These are phyloP conservation scores for Babesia caballi DNA, from an alignment of 169 alveolate genomes.

Conservation along the genomic window DNA sequence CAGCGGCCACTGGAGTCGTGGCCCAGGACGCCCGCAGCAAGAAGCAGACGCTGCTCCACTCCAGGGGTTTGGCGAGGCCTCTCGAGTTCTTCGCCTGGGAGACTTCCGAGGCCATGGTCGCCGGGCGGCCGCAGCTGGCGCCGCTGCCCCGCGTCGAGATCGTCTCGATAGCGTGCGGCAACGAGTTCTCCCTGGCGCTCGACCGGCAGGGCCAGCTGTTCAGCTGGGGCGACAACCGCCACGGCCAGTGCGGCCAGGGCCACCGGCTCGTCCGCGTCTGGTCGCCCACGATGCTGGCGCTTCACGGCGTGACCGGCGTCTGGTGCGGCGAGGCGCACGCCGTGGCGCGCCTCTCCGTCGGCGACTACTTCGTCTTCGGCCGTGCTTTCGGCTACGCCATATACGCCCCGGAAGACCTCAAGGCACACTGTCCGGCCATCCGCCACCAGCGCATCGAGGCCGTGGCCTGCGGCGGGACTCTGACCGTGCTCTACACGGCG, in stretches of 20 bases:
- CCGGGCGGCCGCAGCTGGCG: not conserved
- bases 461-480: constrained; percentile 36
- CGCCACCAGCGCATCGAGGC: constrained; percentile 30
- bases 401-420: constrained; percentile 40
- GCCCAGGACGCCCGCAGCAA: not conserved
- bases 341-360: constrained; percentile 7
- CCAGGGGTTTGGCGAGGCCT: not conserved
- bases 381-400: constrained; percentile 24
- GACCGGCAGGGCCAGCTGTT: constrained; percentile 22
- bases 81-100: constrained; percentile 15
- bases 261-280: constrained; percentile 19
- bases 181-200: constrained; percentile 56
- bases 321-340: constrained; percentile 27
- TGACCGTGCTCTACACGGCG: constrained; percentile 43
- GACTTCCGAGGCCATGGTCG: not conserved
- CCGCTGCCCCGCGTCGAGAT: constrained; percentile 11
- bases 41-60: not conserved
- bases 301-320: constrained; percentile 18
- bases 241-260: constrained; percentile 71
- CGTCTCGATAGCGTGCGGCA: constrained; percentile 39
- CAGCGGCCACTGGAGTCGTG: not conserved
- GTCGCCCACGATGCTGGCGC: constrained; percentile 32
- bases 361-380: constrained; percentile 49
- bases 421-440: constrained; percentile 8
- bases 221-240: constrained; percentile 64